A percentile compares a stretch with the other conserved stretches of the same genome.
phyloP scores from a whole-genome alignment of 192 early-diverging fungal species.

The Coemansia furcata region DNA sequence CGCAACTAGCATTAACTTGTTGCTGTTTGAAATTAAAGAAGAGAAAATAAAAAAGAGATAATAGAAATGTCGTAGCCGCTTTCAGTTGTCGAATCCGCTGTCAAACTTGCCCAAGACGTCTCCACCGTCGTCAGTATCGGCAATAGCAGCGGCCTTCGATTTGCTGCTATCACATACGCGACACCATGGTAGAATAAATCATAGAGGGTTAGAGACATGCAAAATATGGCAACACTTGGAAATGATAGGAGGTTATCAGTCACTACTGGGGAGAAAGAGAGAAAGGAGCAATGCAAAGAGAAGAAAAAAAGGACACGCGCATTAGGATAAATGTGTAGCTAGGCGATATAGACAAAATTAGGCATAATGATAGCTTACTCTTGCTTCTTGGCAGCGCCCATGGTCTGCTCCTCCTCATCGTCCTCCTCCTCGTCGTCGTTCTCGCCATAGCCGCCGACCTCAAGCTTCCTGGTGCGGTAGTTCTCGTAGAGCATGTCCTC shows the following conservation, averaged over 20 bases:
- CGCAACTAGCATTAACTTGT: conserved; percentile 1
- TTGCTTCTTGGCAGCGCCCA: conserved; percentile 26
- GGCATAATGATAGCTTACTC: conserved; percentile 19
- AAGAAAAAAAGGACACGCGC: background rate
- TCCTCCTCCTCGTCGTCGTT: conserved; percentile 27
- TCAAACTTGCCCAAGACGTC: conserved; percentile 6
- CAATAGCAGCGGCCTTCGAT: conserved; percentile 3
- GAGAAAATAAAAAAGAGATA: conserved; percentile 3
- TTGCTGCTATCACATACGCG: conserved; percentile 4
- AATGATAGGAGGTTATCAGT: background rate
- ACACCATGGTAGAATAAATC: background rate
- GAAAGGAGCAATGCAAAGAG: conserved; percentile 1
- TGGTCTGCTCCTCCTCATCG: conserved; percentile 20
- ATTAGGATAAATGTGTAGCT: conserved; percentile 13
- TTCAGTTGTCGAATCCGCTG: conserved; percentile 5
- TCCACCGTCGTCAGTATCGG: background rate
- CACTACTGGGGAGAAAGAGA: background rate
- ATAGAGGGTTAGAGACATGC: background rate
- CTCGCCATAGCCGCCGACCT: conserved; percentile 49
- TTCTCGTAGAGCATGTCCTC: conserved; percentile 93
- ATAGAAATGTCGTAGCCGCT: background rate
- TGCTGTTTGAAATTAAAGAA: conserved; percentile 7
- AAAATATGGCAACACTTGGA: conserved; percentile 2
- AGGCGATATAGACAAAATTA: background rate
- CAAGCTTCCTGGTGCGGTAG: conserved; percentile 91